These are phyloP conservation scores for Suillus discolor DNA, from an alignment of 768 basidiomycete species.

Conservation along the genomic window DNA sequence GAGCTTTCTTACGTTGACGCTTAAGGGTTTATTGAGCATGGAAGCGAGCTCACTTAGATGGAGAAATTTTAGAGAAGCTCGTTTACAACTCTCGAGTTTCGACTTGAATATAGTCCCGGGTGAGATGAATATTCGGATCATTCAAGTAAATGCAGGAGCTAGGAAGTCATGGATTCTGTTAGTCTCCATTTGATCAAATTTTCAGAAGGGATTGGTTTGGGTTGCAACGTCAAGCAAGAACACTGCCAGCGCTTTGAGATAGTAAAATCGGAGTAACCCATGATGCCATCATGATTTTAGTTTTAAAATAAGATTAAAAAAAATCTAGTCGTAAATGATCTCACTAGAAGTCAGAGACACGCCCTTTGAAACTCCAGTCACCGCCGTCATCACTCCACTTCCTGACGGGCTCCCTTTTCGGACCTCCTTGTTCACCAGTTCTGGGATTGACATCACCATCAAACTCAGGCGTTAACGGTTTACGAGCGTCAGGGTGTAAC, in stretches of 20 bases:
- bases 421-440: conserved; percentile 87
- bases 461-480: conserved; percentile 64
- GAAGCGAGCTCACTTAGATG: neutral
- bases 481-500: conserved; percentile 71
- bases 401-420: conserved; percentile 80
- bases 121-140: neutral
- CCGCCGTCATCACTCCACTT: conserved; percentile 59
- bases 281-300: neutral
- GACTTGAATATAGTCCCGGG: neutral
- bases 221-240: neutral
- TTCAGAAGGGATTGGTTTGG: neutral
- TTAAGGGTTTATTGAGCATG: neutral
- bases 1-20: neutral
- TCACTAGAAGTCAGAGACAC: conserved; percentile 80
- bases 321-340: neutral
- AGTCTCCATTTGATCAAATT: neutral
- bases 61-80: neutral
- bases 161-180: neutral
- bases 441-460: conserved; percentile 78
- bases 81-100: neutral
- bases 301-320: neutral
- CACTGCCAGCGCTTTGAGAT: neutral
- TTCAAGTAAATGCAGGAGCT: neutral
- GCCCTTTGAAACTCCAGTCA: conserved; percentile 91
- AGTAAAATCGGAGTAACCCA: neutral